phyloP scores from a whole-genome alignment of 805 yeast genomes.

The Candida verbasci region DNA sequence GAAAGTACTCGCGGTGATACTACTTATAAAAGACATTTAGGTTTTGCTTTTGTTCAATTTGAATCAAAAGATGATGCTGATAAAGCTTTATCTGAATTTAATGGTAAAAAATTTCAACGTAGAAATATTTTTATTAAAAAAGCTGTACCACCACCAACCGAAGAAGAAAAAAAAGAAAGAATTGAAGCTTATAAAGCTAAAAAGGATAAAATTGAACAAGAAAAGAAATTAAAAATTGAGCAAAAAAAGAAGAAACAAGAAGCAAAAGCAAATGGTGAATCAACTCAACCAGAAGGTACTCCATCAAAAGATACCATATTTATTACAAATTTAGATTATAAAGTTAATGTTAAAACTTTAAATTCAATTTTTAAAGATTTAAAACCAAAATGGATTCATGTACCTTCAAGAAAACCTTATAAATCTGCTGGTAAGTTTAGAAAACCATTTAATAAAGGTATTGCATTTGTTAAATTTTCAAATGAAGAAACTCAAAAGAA shows the following conservation, averaged over 20 bases:
- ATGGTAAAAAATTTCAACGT: conserved; percentile 40
- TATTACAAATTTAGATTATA: conserved; percentile 55
- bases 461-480: conserved; percentile 60
- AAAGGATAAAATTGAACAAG: conserved; percentile 15
- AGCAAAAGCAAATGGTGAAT: conserved; percentile 7
- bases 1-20: conserved; percentile 27
- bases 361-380: conserved; percentile 42
- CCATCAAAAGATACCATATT: conserved; percentile 58
- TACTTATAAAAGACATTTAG: conserved; percentile 42
- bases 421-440: conserved; percentile 37
- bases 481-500: conserved; percentile 57
- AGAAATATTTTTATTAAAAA: conserved; percentile 48
- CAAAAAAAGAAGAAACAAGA: conserved; percentile 7
- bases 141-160: conserved; percentile 51
- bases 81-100: conserved; percentile 37
- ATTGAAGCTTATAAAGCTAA: conserved; percentile 30
- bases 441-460: conserved; percentile 54
- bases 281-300: conserved; percentile 41
- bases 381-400: conserved; percentile 53
- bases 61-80: conserved; percentile 41
- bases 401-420: conserved; percentile 46
- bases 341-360: conserved; percentile 44
- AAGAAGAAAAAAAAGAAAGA: conserved; percentile 37
- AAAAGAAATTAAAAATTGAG: conserved; percentile 14
- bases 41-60: conserved; percentile 60